Evolutionary conservation across 305 asterid species (phyloP).

Genomic region (Caryopteris hybrid): DNA sequence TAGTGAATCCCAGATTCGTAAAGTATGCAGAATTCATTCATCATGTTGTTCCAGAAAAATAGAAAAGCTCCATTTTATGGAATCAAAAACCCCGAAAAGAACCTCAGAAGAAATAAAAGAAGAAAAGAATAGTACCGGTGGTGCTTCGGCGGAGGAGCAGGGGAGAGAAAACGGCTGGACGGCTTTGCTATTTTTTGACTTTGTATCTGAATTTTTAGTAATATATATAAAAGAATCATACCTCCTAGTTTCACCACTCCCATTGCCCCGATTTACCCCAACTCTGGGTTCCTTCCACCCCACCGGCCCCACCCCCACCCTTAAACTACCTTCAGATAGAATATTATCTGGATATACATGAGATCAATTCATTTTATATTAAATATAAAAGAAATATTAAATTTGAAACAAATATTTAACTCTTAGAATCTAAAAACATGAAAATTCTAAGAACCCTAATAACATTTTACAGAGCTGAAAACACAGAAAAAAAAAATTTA

Average conservation of each 20-base stretch:
- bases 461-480: too few species aligned
- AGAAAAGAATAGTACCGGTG: conserved; percentile 6
- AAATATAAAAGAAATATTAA: too few species aligned
- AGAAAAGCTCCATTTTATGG: neutral
- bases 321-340: neutral
- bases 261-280: too few species aligned
- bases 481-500: too few species aligned
- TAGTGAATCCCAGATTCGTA: conserved; percentile 11
- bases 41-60: neutral
- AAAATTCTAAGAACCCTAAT: too few species aligned
- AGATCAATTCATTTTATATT: too few species aligned
- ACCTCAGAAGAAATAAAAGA: neutral
- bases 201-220: neutral
- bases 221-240: neutral
- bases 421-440: too few species aligned
- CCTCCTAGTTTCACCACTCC: neutral
- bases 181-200: conserved; percentile 10
- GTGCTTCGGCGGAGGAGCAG: conserved; percentile 20
- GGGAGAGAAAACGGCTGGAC: conserved; percentile 18
- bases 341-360: too few species aligned
- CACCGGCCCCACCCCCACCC: neutral
- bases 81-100: neutral
- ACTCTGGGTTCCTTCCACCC: too few species aligned
- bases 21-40: neutral
- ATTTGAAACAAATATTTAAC: too few species aligned